phyloP scores from a whole-genome alignment of 768 basidiomycete genomes.

The Pisolithus marmoratus region DNA sequence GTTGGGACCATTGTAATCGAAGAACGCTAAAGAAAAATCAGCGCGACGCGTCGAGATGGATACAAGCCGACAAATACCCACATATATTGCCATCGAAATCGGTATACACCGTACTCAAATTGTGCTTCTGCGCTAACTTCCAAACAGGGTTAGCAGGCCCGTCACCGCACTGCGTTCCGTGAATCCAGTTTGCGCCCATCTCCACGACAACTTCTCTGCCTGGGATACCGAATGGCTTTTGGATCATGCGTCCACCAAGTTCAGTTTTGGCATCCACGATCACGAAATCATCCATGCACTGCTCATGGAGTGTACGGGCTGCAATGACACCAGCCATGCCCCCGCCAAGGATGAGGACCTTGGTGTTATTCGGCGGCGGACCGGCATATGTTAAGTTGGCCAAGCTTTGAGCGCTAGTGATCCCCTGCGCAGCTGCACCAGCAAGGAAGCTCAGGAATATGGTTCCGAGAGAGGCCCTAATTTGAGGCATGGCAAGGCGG shows the following conservation, averaged over 20 bases:
- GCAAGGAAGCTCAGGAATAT: constrained; percentile 2
- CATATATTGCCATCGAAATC: not conserved
- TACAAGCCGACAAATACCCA: not conserved
- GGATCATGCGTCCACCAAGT: constrained; percentile 58
- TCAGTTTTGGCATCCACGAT: constrained; percentile 53
- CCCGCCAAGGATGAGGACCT: too few species aligned
- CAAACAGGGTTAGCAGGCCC: constrained; percentile 59
- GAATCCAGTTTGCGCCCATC: constrained; percentile 58
- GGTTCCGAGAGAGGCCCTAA: not conserved
- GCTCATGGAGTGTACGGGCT: too few species aligned
- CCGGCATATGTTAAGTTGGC: constrained; percentile 1
- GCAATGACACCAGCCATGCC: too few species aligned
- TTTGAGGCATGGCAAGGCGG: constrained; percentile 11
- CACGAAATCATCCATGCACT: constrained; percentile 50
- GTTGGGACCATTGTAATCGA: not conserved
- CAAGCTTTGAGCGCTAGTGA: too few species aligned
- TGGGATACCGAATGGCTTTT: constrained; percentile 40
- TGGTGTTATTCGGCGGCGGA: constrained; percentile 14
- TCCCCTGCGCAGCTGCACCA: constrained; percentile 1
- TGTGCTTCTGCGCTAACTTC: constrained; percentile 50
- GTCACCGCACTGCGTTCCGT: constrained; percentile 42
- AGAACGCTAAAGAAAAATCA: not conserved
- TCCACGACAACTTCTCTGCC: constrained; percentile 42
- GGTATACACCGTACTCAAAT: too few species aligned
- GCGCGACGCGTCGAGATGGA: not conserved